Conservation (phyloP, 768 basidiomycete genomes). For the Trametes villosa region DNA sequence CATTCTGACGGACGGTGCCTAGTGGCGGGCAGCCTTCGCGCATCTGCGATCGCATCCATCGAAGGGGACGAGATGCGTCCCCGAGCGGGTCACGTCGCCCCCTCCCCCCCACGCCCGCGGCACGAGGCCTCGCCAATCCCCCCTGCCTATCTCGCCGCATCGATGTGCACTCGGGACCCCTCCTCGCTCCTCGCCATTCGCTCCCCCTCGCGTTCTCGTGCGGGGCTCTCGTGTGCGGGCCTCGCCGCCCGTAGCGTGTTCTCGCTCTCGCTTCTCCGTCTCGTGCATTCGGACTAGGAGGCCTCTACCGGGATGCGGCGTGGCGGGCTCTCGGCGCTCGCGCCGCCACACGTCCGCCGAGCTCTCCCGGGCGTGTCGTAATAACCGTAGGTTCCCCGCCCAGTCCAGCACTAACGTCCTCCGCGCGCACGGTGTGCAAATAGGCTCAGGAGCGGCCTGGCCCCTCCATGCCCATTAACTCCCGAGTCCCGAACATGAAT, state of each 20-base stretch:
- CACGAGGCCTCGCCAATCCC: slow-evolving; percentile 22
- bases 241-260: neutral
- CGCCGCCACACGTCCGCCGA: neutral
- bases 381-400: neutral
- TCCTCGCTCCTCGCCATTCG: neutral
- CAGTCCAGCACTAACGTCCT: neutral
- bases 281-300: too few relatives aligned
- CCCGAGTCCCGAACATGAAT: too few relatives aligned
- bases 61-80: slow-evolving; percentile 17
- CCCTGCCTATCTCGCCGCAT: slow-evolving; percentile 20
- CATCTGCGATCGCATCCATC: slow-evolving; percentile 16
- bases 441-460: neutral
- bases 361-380: slow-evolving; percentile 7
- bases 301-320: neutral
- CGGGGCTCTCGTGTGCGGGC: neutral
- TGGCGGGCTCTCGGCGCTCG: neutral
- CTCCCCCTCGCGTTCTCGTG: neutral
- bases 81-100: slow-evolving; percentile 6
- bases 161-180: neutral
- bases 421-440: neutral
- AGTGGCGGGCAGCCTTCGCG: slow-evolving; percentile 13
- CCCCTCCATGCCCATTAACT: too few relatives aligned
- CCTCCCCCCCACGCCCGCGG: slow-evolving; percentile 17
- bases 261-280: too few relatives aligned
- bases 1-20: slow-evolving; percentile 13